phyloP scores from a whole-genome alignment of 2,329 filamentous ascomycete genomes.

The Aspergillus puulaauensis region DNA sequence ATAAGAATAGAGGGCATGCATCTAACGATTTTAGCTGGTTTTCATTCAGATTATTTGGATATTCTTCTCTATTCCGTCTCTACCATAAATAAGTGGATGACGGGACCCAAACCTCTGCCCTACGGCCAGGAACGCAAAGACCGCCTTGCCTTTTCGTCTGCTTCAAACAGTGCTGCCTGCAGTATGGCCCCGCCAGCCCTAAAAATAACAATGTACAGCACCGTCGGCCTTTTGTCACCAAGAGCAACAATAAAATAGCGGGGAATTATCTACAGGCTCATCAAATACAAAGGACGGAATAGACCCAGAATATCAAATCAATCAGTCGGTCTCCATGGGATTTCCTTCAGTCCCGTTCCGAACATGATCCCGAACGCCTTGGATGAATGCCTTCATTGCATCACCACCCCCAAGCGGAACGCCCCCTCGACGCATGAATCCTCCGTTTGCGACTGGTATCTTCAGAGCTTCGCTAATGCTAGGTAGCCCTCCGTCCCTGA shows the following conservation, averaged over 20 bases:
- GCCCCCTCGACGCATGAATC: slow-evolving; percentile 72
- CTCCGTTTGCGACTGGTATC: slow-evolving; percentile 79
- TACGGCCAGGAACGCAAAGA: slow-evolving; percentile 9
- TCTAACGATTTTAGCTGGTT: too few species aligned
- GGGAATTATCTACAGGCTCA: slow-evolving; percentile 8
- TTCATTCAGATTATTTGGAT: too few species aligned
- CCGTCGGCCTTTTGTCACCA: not conserved
- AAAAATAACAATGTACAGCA: slow-evolving; percentile 12
- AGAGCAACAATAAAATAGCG: not conserved
- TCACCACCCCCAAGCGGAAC: slow-evolving; percentile 86
- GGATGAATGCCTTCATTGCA: slow-evolving; percentile 86
- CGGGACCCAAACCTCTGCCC: not conserved
- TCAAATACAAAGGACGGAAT: slow-evolving; percentile 2
- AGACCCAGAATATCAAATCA: not conserved
- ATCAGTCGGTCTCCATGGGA: slow-evolving; percentile 46
- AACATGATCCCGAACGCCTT: slow-evolving; percentile 80
- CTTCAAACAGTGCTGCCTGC: slow-evolving; percentile 11
- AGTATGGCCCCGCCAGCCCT: slow-evolving; percentile 2
- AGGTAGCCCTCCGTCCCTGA: slow-evolving; percentile 86
- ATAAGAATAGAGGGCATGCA: too few species aligned
- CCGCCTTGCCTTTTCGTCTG: not conserved
- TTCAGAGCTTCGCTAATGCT: slow-evolving; percentile 84
- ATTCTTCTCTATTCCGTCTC: too few species aligned
- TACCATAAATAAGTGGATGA: too few species aligned
- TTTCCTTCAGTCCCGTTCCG: slow-evolving; percentile 51